Percentiles rank a stretch among this genome's conserved stretches.
phyloP scores from a whole-genome alignment of 352 stramenopile species.

The Chrysophaeum taylorii region DNA sequence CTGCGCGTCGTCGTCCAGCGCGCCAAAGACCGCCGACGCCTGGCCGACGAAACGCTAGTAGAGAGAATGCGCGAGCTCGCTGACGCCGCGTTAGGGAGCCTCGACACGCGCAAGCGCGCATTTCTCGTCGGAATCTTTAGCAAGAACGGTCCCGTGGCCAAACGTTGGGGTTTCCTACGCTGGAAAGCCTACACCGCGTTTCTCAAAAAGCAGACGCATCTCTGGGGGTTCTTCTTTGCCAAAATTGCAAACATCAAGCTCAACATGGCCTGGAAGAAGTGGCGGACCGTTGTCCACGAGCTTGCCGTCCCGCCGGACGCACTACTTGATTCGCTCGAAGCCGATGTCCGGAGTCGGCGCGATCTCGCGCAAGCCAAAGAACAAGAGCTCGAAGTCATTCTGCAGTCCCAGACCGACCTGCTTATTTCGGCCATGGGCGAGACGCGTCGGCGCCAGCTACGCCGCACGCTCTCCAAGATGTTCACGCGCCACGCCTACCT shows the following conservation, averaged over 20 bases:
- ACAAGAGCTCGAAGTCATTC: no score
- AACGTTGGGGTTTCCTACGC: not conserved
- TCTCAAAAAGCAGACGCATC: not conserved
- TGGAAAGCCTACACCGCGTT: not conserved
- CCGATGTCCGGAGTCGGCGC: no score
- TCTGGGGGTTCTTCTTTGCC: not conserved
- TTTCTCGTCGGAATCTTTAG: not conserved
- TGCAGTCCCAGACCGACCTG: not conserved
- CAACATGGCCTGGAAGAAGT: not conserved
- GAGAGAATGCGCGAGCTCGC: no score
- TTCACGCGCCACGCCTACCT: not conserved
- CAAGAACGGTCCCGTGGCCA: not conserved
- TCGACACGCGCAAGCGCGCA: not conserved
- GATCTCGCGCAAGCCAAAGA: no score
- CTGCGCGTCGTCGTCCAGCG: not conserved
- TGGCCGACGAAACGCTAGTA: no score
- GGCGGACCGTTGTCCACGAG: not conserved
- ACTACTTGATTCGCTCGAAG: no score
- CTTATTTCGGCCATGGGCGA: not conserved
- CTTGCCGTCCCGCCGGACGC: not conserved
- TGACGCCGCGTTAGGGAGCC: no score
- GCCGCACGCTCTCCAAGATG: not conserved
- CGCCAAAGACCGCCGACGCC: no score
- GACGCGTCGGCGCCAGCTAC: not conserved
- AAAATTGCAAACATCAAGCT: not conserved